Evolutionary conservation across 2,329 filamentous ascomycete genomes (phyloP).

Genomic region (Dactylellina drechsleri): DNA sequence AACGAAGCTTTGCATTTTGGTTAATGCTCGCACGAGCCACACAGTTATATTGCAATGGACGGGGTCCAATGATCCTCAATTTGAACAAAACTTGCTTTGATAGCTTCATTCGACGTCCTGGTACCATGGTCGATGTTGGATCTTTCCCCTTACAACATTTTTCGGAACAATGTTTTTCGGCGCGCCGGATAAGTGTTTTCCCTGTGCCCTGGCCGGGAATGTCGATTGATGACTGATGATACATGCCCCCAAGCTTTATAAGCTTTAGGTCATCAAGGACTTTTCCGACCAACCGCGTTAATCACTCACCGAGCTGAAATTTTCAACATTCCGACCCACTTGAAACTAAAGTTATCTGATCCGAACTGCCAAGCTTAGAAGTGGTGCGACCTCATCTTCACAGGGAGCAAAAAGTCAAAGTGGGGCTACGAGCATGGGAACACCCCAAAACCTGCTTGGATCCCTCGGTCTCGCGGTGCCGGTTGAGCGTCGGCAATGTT

Average conservation of each 20-base stretch:
- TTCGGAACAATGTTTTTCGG: not conserved
- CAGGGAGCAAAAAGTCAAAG: slow-evolving; percentile 45
- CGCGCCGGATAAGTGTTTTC: not conserved
- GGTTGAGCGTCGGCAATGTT: slow-evolving; percentile 8
- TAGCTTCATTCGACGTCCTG: no score
- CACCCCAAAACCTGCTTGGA: slow-evolving; percentile 21
- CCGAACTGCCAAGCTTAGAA: slow-evolving; percentile 52
- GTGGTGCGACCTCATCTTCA: slow-evolving; percentile 36
- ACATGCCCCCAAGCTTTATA: no score
- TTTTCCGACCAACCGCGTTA: slow-evolving; percentile 5
- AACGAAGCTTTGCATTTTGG: not conserved
- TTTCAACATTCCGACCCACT: slow-evolving; percentile 14
- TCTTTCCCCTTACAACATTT: no score
- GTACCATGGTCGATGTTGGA: no score
- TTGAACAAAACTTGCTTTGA: no score
- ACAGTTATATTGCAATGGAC: no score
- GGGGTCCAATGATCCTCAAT: no score
- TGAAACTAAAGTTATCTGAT: slow-evolving; percentile 55
- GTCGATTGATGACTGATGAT: no score
- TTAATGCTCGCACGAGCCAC: not conserved
- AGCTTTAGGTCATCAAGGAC: not conserved
- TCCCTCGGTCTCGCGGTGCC: slow-evolving; percentile 37
- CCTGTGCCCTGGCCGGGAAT: no score
- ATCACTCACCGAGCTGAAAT: slow-evolving; percentile 13
- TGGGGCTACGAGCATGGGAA: slow-evolving; percentile 6